Base-by-base conservation (phyloP, 345 rosid genomes). In the Populus simonii region DNA sequence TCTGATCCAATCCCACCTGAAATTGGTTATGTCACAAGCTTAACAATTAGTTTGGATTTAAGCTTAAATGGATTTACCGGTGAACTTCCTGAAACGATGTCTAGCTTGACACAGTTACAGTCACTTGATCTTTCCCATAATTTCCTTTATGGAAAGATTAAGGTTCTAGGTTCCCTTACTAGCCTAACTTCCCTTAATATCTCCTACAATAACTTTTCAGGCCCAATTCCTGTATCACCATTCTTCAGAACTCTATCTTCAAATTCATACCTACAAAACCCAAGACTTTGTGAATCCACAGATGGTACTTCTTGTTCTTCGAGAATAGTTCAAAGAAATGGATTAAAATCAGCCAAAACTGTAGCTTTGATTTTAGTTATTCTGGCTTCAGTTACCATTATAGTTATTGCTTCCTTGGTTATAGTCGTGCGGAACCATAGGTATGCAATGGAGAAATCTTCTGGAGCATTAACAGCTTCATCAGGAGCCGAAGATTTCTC, bases 131-230 rank as follows among this genome's bases (percentile, higher is more conserved):
- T 96, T 75, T 93, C 99, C 18, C 86, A 82, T 81, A 96, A 96
- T 41, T 72, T 79, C 80, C 84, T 96, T 6, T 72, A 74, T 53
- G 97, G 99, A 16, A 81, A 75, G 53, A 96, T 93, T 77, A 89
- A 85, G 78, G 89, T 93, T 74, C 89, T 96, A 5, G 91, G 93
- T 62, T 90, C 88, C 17, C 89, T 96, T 62, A 91, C 99, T n/a
- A 96, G 98, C 82, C 90, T 96, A 70, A 84, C 99, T 77, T 90
- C 93, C 61, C 87, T 96, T 62, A 96, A 96, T 81, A 88, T 93
- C 78, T 93, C 99, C 61, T 88, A 78, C 84, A 96, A 96, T 82
- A 93, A 96, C 73, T 91, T 96, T 83, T 86, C 99, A 3, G 98
- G 98, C 78, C 94, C 99, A 12, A 89, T 96, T 77, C 99, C 99